Evolutionary conservation across 176 grass and related monocot species (phyloP).

Genomic region (Oryza glaberrima): DNA sequence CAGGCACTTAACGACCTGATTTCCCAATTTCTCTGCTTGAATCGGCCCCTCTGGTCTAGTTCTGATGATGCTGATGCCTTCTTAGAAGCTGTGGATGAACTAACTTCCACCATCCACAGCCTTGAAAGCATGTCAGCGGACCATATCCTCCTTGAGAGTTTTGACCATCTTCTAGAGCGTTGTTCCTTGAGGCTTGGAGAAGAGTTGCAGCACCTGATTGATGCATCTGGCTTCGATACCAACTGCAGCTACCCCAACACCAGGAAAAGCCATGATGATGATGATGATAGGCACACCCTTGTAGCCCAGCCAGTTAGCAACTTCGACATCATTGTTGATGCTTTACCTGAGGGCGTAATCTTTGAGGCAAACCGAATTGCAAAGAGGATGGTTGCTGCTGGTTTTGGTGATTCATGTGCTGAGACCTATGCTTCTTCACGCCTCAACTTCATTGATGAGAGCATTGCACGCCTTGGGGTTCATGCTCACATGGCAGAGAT

Average conservation of each 20-base stretch:
- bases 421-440: constrained; percentile 46
- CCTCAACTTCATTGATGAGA: constrained; percentile 47
- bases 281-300: constrained; percentile 25
- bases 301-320: constrained; percentile 41
- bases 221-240: constrained; percentile 20
- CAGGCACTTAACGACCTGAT: constrained; percentile 46
- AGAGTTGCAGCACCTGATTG: constrained; percentile 47
- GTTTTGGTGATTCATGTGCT: constrained; percentile 49
- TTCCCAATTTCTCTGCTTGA: constrained; percentile 48
- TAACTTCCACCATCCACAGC: constrained; percentile 49
- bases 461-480: constrained; percentile 46
- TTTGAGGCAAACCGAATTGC: constrained; percentile 54
- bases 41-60: constrained; percentile 45
- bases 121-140: constrained; percentile 27
- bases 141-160: constrained; percentile 47
- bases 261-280: constrained; percentile 26
- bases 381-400: constrained; percentile 52
- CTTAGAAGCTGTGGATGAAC: constrained; percentile 55
- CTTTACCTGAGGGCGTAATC: constrained; percentile 39
- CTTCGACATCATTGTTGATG: constrained; percentile 51
- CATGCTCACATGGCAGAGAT: constrained; percentile 30
- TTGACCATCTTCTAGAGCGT: constrained; percentile 46
- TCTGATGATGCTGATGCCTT: constrained; percentile 52
- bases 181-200: constrained; percentile 51
- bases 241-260: constrained; percentile 11